phyloP scores from a whole-genome alignment of 192 early-diverging fungal genomes.

The Ambispora gerdemannii region DNA sequence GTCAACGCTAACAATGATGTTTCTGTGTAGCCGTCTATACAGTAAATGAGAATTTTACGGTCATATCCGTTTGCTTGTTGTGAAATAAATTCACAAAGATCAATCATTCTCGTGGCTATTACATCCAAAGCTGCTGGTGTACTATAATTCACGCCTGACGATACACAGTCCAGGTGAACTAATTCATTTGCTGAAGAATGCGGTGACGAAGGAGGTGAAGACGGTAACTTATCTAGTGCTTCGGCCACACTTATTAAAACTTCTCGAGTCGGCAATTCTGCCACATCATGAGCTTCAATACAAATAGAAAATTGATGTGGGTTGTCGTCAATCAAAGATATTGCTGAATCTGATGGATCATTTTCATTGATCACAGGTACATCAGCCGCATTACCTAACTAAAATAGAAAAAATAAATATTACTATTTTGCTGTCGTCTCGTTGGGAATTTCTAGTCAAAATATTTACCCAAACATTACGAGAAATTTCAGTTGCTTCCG shows the following conservation, averaged over 20 bases:
- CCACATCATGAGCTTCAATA: conserved; percentile 47
- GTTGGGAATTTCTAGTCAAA: too few relatives aligned
- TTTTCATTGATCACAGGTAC: conserved; percentile 32
- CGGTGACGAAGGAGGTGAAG: not conserved
- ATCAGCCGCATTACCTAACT: conserved; percentile 48
- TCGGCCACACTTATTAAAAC: conserved; percentile 36
- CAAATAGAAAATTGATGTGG: conserved; percentile 47
- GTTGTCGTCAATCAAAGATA: conserved; percentile 32
- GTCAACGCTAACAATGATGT: conserved; percentile 45
- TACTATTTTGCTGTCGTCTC: too few relatives aligned
- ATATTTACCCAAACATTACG: conserved; percentile 50
- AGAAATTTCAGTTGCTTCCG: conserved; percentile 45
- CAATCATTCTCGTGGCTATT: conserved; percentile 29
- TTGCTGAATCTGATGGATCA: conserved; percentile 30
- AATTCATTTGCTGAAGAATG: conserved; percentile 21
- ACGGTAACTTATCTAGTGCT: conserved; percentile 13
- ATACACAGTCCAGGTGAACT: conserved; percentile 39
- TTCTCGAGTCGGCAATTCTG: conserved; percentile 40
- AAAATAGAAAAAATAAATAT: not conserved
- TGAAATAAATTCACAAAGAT: conserved; percentile 37
- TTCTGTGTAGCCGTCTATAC: conserved; percentile 58
- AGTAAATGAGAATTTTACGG: conserved; percentile 51
- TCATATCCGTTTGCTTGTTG: conserved; percentile 31
- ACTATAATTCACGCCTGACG: conserved; percentile 29
- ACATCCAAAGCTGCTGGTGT: conserved; percentile 25